Conservation (phyloP, 345 rosid genomes). For the Balakata baccata region DNA sequence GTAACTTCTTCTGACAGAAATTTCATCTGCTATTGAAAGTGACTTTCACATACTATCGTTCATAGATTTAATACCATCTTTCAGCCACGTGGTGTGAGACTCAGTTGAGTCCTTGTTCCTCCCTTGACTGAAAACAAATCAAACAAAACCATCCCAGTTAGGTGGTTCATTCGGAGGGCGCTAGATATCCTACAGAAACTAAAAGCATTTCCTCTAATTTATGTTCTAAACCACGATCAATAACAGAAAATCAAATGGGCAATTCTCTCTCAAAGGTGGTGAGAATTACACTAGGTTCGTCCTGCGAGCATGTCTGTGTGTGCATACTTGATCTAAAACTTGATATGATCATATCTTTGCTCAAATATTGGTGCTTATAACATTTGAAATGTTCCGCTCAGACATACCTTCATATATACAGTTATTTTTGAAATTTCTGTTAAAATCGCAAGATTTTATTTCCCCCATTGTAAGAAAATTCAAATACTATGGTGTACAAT, state of each 20-base stretch:
- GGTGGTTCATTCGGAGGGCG: background rate
- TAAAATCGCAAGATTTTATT: no score
- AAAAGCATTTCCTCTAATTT: background rate
- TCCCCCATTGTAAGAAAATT: no score
- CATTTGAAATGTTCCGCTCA: background rate
- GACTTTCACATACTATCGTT: background rate
- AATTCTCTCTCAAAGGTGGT: no score
- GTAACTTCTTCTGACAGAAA: no score
- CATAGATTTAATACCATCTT: constrained; percentile 26
- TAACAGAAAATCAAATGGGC: background rate
- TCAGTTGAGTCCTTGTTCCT: constrained; percentile 15
- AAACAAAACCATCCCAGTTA: constrained; percentile 9
- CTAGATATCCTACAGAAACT: background rate
- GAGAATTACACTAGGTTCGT: no score
- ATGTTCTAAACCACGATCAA: background rate
- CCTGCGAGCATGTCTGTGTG: no score
- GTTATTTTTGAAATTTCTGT: no score
- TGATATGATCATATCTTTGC: no score
- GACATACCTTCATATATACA: no score
- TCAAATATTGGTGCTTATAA: background rate
- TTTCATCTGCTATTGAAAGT: no score
- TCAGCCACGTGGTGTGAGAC: constrained; percentile 19
- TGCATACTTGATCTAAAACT: no score
- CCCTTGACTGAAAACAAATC: constrained; percentile 30
- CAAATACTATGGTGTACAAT: no score